Conservation (phyloP, 2,329 filamentous ascomycete genomes). For the Sporothrix brasiliensis region DNA sequence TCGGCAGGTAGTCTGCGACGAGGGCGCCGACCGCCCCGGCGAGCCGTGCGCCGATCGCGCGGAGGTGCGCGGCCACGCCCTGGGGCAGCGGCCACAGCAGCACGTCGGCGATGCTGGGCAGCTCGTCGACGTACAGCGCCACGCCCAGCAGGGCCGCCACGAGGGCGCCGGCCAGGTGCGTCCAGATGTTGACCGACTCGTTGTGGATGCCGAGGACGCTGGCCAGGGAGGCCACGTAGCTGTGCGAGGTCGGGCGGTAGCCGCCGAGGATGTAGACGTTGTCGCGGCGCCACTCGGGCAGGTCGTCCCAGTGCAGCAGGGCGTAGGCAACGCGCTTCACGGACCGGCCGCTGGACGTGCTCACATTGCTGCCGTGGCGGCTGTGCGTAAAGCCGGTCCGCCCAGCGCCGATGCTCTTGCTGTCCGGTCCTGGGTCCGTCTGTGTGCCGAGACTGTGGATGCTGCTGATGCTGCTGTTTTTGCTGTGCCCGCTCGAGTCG, state of each 20-base stretch:
- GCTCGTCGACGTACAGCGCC: slow-evolving; percentile 53
- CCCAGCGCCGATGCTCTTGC: background rate
- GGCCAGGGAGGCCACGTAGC: slow-evolving; percentile 50
- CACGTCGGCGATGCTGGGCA: background rate
- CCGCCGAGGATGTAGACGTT: slow-evolving; percentile 59
- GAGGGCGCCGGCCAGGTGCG: slow-evolving; percentile 66
- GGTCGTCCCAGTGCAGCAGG: slow-evolving; percentile 60
- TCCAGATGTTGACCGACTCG: slow-evolving; percentile 66
- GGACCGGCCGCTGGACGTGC: slow-evolving; percentile 37
- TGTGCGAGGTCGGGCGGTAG: slow-evolving; percentile 57
- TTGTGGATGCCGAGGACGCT: slow-evolving; percentile 62
- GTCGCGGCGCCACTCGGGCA: slow-evolving; percentile 62
- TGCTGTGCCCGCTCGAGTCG: background rate
- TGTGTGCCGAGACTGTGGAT: background rate
- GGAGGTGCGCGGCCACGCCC: background rate
- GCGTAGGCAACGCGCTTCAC: slow-evolving; percentile 33
- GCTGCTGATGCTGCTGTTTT: background rate
- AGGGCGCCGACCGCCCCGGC: background rate
- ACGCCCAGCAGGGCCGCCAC: slow-evolving; percentile 56
- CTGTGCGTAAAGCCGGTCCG: background rate
- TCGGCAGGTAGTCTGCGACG: background rate
- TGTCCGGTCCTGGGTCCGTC: background rate
- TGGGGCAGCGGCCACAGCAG: slow-evolving; percentile 19
- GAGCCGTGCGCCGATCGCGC: background rate
- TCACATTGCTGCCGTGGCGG: slow-evolving; percentile 22